A percentile compares a stretch with the other conserved stretches of the same genome.
Conservation (phyloP, 768 basidiomycete genomes). For the Naematelia aurantialba region DNA sequence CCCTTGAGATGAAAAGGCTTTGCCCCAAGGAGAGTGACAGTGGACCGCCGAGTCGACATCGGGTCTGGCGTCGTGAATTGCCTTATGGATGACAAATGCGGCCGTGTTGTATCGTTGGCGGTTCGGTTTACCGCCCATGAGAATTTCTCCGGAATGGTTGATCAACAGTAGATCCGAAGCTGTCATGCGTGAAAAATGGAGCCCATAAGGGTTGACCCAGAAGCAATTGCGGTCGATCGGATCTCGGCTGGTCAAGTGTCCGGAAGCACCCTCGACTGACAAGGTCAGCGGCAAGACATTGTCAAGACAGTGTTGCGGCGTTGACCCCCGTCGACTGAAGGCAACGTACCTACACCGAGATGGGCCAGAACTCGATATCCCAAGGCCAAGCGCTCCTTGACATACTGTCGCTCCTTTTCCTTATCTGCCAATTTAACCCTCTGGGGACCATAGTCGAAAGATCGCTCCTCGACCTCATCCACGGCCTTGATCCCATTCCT, state of each 20-base stretch:
- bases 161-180: constrained; percentile 55
- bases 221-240: constrained; percentile 27
- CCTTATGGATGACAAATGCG: constrained; percentile 54
- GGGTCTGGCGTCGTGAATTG: constrained; percentile 56
- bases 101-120: constrained; percentile 51
- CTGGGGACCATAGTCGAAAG: neutral
- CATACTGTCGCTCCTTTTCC: neutral
- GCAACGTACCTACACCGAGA: neutral
- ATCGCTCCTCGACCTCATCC: neutral
- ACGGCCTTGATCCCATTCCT: too few species aligned
- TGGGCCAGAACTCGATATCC: constrained; percentile 2
- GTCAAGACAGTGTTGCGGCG: too few species aligned
- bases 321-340: too few species aligned
- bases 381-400: constrained; percentile 3
- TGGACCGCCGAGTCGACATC: constrained; percentile 57
- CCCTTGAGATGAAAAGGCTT: constrained; percentile 57
- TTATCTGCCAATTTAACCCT: neutral
- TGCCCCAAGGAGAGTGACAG: constrained; percentile 56
- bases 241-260: constrained; percentile 29
- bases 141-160: constrained; percentile 51
- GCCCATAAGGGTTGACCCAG: constrained; percentile 48
- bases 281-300: too few species aligned
- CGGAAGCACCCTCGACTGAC: constrained; percentile 31
- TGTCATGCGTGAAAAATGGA: constrained; percentile 56
- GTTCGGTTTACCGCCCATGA: constrained; percentile 48